Conservation (phyloP, 2,329 filamentous ascomycete species). For the Cucurbitaria berberidis region DNA sequence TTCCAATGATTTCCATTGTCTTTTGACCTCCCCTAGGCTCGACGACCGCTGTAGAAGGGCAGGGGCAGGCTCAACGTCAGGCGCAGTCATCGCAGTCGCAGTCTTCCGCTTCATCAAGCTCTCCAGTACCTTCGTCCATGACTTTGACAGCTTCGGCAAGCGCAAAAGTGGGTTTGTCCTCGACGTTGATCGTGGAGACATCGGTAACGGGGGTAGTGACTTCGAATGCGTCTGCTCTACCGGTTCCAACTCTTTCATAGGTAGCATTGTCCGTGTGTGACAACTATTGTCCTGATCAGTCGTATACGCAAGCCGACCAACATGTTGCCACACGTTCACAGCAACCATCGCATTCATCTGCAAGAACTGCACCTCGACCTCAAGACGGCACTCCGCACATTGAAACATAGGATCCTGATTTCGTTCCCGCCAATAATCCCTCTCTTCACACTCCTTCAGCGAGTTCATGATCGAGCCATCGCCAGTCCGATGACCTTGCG, state of each 20-base stretch:
- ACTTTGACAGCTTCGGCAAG: neutral
- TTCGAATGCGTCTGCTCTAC: neutral
- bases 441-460: neutral
- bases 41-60: neutral
- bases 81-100: neutral
- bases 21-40: slow-evolving; percentile 1
- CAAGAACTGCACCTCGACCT: neutral
- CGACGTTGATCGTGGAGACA: neutral
- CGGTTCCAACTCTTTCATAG: too few relatives aligned
- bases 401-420: neutral
- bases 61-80: neutral
- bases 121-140: neutral
- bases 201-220: neutral
- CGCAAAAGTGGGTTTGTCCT: neutral
- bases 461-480: neutral
- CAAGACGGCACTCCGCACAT: neutral
- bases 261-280: too few relatives aligned
- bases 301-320: neutral
- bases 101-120: neutral
- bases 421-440: neutral
- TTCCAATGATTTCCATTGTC: neutral
- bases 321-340: slow-evolving; percentile 1
- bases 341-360: neutral
- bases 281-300: too few relatives aligned
- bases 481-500: neutral